A percentile compares a stretch with the other conserved stretches of the same genome.
Evolutionary conservation across 345 rosid species (phyloP).

Genomic region (Sisymbrium irio): DNA sequence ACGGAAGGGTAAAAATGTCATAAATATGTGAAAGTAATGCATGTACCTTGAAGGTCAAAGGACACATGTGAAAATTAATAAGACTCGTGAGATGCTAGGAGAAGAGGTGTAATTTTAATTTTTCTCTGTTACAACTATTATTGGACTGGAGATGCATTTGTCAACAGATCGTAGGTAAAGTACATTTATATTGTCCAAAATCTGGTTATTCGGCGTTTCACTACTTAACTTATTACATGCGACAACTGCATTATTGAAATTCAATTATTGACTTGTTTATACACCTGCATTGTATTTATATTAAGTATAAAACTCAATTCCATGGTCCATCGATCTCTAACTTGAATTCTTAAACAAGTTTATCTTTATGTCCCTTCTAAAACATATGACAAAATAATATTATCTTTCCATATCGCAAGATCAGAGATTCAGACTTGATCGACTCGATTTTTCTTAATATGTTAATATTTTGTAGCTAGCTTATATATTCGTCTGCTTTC

Average conservation of each 20-base stretch:
- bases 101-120: background rate
- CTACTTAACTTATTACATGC: slow-evolving; percentile 22
- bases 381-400: background rate
- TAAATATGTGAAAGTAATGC: background rate
- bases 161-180: slow-evolving; percentile 36
- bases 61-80: slow-evolving; percentile 32
- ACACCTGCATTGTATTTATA: slow-evolving; percentile 6
- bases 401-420: slow-evolving; percentile 6
- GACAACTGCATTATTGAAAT: slow-evolving; percentile 21
- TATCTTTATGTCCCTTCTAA: slow-evolving; percentile 7
- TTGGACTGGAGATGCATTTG: slow-evolving; percentile 22
- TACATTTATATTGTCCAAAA: slow-evolving; percentile 24
- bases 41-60: slow-evolving; percentile 25
- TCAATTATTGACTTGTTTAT: slow-evolving; percentile 16
- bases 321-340: background rate
- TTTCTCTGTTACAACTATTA: slow-evolving; percentile 5
- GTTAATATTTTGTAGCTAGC: background rate
- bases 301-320: background rate
- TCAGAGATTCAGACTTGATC: too few species aligned
- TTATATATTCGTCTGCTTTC: background rate
- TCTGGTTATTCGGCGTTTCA: slow-evolving; percentile 28
- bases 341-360: background rate
- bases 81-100: slow-evolving; percentile 21
- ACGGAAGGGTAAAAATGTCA: slow-evolving; percentile 7
- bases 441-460: background rate